Conservation (phyloP, 2,329 filamentous ascomycete species). For the Chalara sp. region DNA sequence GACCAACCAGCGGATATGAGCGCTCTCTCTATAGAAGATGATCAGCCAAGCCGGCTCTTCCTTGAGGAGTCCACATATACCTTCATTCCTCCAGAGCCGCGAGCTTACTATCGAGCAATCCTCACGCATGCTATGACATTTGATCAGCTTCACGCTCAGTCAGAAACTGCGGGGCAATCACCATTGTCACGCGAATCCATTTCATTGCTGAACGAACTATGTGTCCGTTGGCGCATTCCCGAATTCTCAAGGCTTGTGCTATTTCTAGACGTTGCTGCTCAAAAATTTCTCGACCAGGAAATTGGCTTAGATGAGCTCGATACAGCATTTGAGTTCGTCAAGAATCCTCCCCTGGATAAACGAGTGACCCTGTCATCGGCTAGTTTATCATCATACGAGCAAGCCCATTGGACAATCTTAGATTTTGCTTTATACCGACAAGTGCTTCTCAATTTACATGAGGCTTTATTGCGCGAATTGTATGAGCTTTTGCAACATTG, state of each 20-base stretch:
- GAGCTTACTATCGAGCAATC: constrained; percentile 77
- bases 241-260: constrained; percentile 72
- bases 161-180: constrained; percentile 35
- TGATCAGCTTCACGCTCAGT: constrained; percentile 51
- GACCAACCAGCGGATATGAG: constrained; percentile 28
- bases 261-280: constrained; percentile 76
- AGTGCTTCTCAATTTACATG: constrained; percentile 67
- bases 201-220: constrained; percentile 79
- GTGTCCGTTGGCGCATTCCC: constrained; percentile 82
- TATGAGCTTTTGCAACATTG: constrained; percentile 83
- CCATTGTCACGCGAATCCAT: constrained; percentile 70
- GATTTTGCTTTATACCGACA: constrained; percentile 69
- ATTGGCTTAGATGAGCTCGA: constrained; percentile 77
- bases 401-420: constrained; percentile 58
- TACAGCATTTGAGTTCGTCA: constrained; percentile 74
- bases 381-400: constrained; percentile 49
- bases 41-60: constrained; percentile 17
- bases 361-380: constrained; percentile 35
- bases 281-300: constrained; percentile 80
- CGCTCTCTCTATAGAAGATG: constrained; percentile 22
- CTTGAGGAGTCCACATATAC: constrained; percentile 67
- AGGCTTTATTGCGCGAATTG: constrained; percentile 77
- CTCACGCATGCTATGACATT: constrained; percentile 68
- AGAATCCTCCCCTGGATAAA: constrained; percentile 59
- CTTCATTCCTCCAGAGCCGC: constrained; percentile 81